Base-by-base conservation (phyloP, 2,329 filamentous ascomycete genomes). In the Aspergillus tubingensis region DNA sequence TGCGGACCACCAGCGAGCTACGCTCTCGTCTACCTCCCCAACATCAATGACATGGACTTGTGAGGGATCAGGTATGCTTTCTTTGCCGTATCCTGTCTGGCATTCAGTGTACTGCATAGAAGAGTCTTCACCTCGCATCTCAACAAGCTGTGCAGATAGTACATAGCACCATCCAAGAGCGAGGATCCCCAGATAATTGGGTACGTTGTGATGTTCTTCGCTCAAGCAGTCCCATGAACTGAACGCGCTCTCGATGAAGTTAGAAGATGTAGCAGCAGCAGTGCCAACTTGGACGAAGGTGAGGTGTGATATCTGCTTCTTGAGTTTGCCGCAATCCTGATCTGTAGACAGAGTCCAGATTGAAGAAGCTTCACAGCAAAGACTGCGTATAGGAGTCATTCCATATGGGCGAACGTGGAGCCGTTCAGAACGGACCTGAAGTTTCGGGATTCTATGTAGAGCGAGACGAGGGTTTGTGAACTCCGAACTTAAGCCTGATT, bases 1-100 rank as follows among this genome's bases (percentile, higher is more conserved):
- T 15, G 63, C 54, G 8, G 60, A 63, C 66, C 63, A 68, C 65
- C 66, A 67, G 10, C 58, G 50, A 44, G 49, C 41, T 4, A 53
- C 36, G n/a, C 55, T 25, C 6, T 61, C 62, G 38, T 65, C 44
- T 2, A 36, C 57, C 38, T 65, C 58, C 8, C 65, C 63, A 47
- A 67, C 13, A 44, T 68, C 63, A 8, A 67, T 41, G 15, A 32
- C 19, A 21, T 50, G 15, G 30, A 5, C 30, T 32, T 32, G 30
- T 32, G 30, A 32, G 30, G 10, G 0, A 5, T 32, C 10, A 0
- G 30, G 5, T 13, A 32, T 0, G 5, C 41, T 49, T 38, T 21
- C 7, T 8, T 50, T 8, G 15, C 5, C 30, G 60, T 60, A 43
- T 2, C 3, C 30, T 32, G 30, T 13, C 30, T 32, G 30, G 10